Evolutionary conservation across 2,329 filamentous ascomycete species (phyloP), one percentile per base, ranked within the genome.

Genomic region (Blastomyces silverae): DNA sequence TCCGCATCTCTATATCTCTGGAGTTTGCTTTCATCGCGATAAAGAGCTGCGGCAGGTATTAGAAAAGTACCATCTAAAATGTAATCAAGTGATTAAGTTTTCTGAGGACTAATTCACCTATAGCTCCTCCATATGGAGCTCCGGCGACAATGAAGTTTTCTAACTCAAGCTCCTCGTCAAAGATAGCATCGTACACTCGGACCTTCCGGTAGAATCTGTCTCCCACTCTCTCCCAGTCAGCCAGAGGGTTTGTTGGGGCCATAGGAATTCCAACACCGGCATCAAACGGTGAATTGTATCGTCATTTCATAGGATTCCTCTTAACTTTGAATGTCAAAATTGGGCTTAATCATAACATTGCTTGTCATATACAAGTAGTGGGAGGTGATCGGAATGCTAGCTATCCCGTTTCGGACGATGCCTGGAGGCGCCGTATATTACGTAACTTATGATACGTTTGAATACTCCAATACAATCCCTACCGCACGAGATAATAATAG

Each of bases 141-240:
- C 92, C 94, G 65, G 89, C 88, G 73, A 97, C 88, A 72, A 93
- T 84, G 80, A 95, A 96, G 80, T 94, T 95, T 81, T 97, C 92
- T 70, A 99, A 85, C 79, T 99, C 92, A 67, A 97, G 83, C 75
- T 96, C 92, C 74, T 90, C 86, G 78, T 96, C 92, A 77, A 97
- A 99, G 69, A 97, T 85, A 69, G 88, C 89, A 67, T 92, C 92
- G 82, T 97, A 99, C 67, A 96, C 86, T 78, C 93, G 90, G 65
- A 90, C 88, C 81, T 96, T 97, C 76, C 93, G 90, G 81, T 97
- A 99, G 83, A 95, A 97, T 73, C 87, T 89, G 78, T 95, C 90
- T 74, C 91, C 94, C 70, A 97, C 87, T 78, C 86, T 89, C 82
- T 96, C 92, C 94, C 94, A 99, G 77, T 93, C 91, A 72, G 91